Conservation (phyloP, 116 monocot species). For the Papilionanthe hybrid region DNA sequence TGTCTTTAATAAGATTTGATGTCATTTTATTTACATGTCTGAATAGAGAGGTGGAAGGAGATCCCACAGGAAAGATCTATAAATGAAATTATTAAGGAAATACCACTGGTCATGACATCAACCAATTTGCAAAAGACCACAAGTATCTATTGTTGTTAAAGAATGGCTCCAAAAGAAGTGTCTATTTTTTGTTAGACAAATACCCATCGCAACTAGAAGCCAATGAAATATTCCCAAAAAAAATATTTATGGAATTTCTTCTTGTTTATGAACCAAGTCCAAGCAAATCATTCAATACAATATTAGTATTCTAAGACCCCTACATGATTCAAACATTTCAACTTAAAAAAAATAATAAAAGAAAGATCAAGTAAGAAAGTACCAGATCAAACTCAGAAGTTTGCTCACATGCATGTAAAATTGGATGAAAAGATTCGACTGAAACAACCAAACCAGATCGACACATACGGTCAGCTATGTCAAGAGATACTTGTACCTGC, state of each 20-base stretch:
- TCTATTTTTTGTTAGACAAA: background rate
- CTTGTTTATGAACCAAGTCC: no score
- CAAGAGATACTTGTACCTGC: slow-evolving; percentile 49
- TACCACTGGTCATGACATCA: background rate
- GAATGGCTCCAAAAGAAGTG: background rate
- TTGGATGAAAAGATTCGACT: slow-evolving; percentile 33
- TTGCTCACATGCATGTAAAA: slow-evolving; percentile 49
- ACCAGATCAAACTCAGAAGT: slow-evolving; percentile 62
- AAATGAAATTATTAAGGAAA: background rate
- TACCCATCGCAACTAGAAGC: background rate
- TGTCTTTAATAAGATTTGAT: background rate
- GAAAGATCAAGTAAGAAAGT: slow-evolving; percentile 8
- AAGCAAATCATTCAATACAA: background rate
- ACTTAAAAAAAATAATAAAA: background rate
- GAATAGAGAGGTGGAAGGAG: background rate
- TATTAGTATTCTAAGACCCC: background rate
- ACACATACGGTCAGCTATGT: slow-evolving; percentile 40
- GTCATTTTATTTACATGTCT: no score
- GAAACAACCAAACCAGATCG: slow-evolving; percentile 33
- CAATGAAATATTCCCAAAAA: background rate
- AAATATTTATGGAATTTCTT: background rate
- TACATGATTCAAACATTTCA: background rate
- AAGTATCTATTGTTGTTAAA: background rate
- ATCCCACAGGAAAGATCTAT: background rate
- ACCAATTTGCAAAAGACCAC: background rate